A percentile compares a stretch with the other conserved stretches of the same genome.
These are phyloP conservation scores for Taiozyma sp. DNA, from an alignment of 1,139 yeast genomes.

Conservation along the genomic window DNA sequence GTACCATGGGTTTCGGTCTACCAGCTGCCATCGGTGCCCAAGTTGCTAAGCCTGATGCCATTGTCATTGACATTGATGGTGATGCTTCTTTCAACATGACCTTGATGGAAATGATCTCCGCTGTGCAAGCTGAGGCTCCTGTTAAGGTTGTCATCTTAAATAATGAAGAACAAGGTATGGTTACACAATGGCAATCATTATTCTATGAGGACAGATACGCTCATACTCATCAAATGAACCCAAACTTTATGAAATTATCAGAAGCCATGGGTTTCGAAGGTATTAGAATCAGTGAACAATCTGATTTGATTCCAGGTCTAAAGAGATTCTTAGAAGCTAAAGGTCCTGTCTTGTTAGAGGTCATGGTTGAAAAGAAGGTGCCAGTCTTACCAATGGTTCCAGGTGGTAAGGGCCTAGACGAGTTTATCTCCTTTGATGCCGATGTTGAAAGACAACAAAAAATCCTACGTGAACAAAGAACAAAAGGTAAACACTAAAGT, in stretches of 20 bases:
- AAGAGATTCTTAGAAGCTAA: slow-evolving; percentile 68
- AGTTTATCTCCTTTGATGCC: slow-evolving; percentile 82
- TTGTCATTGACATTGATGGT: slow-evolving; percentile 96
- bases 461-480: slow-evolving; percentile 38
- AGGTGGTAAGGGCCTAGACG: slow-evolving; percentile 91
- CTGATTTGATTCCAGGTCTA: slow-evolving; percentile 57
- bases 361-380: slow-evolving; percentile 88
- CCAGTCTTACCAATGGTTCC: slow-evolving; percentile 99
- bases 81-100: slow-evolving; percentile 99
- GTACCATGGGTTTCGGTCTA: slow-evolving; percentile 97
- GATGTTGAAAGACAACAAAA: slow-evolving; percentile 73
- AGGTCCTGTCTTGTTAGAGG: slow-evolving; percentile 86
- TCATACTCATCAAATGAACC: slow-evolving; percentile 94
- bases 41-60: slow-evolving; percentile 89
- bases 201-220: slow-evolving; percentile 96
- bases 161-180: slow-evolving; percentile 99
- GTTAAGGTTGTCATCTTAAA: slow-evolving; percentile 85
- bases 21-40: slow-evolving; percentile 99
- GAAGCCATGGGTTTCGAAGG: slow-evolving; percentile 93
- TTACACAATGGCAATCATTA: slow-evolving; percentile 97
- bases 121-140: slow-evolving; percentile 91
- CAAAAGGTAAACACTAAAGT: slow-evolving; percentile 31
- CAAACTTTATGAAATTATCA: slow-evolving; percentile 88
- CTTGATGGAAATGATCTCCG: slow-evolving; percentile 85
- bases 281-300: slow-evolving; percentile 65